A percentile compares a stretch with the other conserved stretches of the same genome.
Evolutionary conservation across 139 green algal genomes (phyloP).

Genomic region (Chlamydomonas incerta): DNA sequence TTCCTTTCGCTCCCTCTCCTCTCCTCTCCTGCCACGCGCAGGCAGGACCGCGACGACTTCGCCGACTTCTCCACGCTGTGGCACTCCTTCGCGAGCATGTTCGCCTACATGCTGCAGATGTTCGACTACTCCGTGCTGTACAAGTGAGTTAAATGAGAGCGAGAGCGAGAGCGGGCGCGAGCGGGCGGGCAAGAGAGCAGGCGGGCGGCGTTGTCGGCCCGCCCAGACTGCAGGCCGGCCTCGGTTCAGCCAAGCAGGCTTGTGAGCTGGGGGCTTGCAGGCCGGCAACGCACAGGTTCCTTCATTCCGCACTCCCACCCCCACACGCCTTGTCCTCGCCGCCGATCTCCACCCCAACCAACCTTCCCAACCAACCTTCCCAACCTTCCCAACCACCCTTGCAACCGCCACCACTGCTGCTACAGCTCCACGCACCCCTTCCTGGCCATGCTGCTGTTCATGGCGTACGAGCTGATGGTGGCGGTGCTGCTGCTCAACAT

Average conservation of each 20-base stretch:
- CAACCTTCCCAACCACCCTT: neutral
- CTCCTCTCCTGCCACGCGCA: neutral
- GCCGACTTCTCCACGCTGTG: conserved; percentile 51
- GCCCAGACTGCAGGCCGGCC: too few species aligned
- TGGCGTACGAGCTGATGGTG: conserved; percentile 57
- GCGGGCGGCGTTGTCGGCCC: too few species aligned
- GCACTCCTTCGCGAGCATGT: conserved; percentile 57
- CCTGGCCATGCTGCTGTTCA: conserved; percentile 70
- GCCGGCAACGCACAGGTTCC: too few species aligned
- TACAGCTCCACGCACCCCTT: conserved; percentile 62
- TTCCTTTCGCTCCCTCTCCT: neutral
- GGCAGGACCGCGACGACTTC: conserved; percentile 38
- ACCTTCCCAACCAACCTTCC: neutral
- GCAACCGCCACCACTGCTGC: too few species aligned
- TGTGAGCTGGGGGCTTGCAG: too few species aligned
- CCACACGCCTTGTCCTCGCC: too few species aligned
- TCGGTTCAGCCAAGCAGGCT: too few species aligned
- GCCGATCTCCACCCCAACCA: too few species aligned
- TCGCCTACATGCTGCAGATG: conserved; percentile 58
- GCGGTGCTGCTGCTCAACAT: conserved; percentile 70
- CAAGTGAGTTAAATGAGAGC: conserved; percentile 14
- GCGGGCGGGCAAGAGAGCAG: too few species aligned
- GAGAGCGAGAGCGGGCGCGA: too few species aligned
- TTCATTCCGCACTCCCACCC: too few species aligned
- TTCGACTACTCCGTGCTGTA: conserved; percentile 71